Base-by-base conservation (phyloP, 306 rosid species). In the Begonia peltatifolia region DNA sequence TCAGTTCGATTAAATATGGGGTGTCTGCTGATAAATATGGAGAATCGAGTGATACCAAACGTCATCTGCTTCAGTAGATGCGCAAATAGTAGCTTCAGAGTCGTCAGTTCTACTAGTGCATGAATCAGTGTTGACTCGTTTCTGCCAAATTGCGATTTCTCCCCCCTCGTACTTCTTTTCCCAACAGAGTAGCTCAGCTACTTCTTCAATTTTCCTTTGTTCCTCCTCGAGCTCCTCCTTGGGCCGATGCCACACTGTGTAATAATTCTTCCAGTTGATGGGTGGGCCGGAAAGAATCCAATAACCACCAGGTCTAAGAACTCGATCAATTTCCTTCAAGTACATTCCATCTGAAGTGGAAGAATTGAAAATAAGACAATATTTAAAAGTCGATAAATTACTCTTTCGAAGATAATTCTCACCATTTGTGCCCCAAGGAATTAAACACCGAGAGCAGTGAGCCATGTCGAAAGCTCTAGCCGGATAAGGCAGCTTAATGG, bases 241-340 rank as follows among this genome's bases (percentile, higher is more conserved):
- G 5, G 64, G 65, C 55, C 47, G 46, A 30, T 69, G 4, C 82
- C 81, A 75, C 12, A 65, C 79, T 52, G 50, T 55, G 42, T 66
- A 64, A 63, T 60, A 75, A 30, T 62, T 64, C 75, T 63, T 79
- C 86, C 86, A 79, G 67, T 63, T 79, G 50, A 79, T 75, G 0
- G 86, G 86, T 13, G 86, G 86, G 8, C 86, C 86, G 58, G 86
- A 79, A 53, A 79, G 54, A 14, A 72, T 70, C 86, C 86, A 79
- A 55, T 72, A 79, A 53, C 86, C 86, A 43, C 86, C 86, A 9
- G 79, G 86, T 42, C 71, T 62, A 62, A 79, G 41, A 61, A 79
- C 14, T 22, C 82, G 69, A 51, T 79, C 81, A 55, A 79, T 64
- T 64, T 79, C 86, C 59, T 63, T 63, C 20, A 79, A 67, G 52